These are phyloP conservation scores for Rhizopogon sp. DNA, from an alignment of 768 basidiomycete species.

Conservation along the genomic window DNA sequence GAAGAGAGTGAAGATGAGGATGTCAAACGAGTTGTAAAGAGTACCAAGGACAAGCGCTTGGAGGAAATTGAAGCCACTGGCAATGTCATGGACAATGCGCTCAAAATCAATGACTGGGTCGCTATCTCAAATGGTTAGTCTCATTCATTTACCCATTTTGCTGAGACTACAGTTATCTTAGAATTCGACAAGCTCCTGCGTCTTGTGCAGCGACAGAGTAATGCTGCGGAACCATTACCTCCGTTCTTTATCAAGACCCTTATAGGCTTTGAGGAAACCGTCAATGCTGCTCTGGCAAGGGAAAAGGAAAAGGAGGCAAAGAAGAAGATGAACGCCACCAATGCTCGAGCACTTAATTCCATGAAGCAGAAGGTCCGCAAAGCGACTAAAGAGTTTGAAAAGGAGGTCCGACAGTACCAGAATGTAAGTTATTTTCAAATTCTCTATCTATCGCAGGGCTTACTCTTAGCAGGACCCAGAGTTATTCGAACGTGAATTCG, in stretches of 20 bases:
- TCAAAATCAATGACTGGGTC: constrained; percentile 97
- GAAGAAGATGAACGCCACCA: constrained; percentile 95
- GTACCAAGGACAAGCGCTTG: constrained; percentile 86
- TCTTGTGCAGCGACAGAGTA: constrained; percentile 84
- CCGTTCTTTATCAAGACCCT: constrained; percentile 80
- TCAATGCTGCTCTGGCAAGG: constrained; percentile 69
- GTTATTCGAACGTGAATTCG: constrained; percentile 76
- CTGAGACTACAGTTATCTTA: constrained; percentile 25
- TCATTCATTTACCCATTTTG: not conserved
- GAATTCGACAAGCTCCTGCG: constrained; percentile 96
- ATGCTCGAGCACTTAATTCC: constrained; percentile 91
- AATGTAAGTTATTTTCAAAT: constrained; percentile 42
- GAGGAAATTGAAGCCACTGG: constrained; percentile 94
- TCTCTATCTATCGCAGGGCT: not conserved
- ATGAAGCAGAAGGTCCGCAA: constrained; percentile 98
- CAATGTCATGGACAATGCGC: constrained; percentile 88
- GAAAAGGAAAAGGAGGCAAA: constrained; percentile 91
- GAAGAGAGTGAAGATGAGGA: constrained; percentile 63
- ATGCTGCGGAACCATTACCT: constrained; percentile 80
- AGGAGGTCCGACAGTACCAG: constrained; percentile 72
- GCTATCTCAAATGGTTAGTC: constrained; percentile 79
- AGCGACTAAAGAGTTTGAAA: constrained; percentile 83
- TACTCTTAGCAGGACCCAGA: constrained; percentile 68
- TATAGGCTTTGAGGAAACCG: constrained; percentile 65
- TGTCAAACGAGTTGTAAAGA: constrained; percentile 63